These are phyloP conservation scores for Pseudomicrostroma phylloplanum DNA, from an alignment of 1,284 basidiomycete genomes.

Conservation along the genomic window DNA sequence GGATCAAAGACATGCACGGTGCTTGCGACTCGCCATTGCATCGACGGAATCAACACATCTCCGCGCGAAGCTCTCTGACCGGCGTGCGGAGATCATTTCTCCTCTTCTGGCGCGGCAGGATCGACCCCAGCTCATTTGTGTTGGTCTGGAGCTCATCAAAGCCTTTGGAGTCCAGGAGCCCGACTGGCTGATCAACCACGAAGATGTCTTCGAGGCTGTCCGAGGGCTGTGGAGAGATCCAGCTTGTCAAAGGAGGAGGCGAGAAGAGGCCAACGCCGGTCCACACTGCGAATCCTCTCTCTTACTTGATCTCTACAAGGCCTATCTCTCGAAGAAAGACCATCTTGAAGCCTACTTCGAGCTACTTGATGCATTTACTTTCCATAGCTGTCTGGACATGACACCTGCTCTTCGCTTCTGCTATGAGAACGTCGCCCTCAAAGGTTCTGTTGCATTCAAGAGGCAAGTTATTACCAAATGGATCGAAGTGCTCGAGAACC, in stretches of 20 bases:
- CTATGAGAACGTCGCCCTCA: constrained; percentile 71
- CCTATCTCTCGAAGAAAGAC: constrained; percentile 58
- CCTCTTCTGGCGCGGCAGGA: constrained; percentile 24
- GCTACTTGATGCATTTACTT: constrained; percentile 74
- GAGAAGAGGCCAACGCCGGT: constrained; percentile 28
- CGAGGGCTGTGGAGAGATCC: constrained; percentile 50
- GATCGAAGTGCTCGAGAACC: constrained; percentile 72
- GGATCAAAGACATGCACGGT: constrained; percentile 49
- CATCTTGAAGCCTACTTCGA: constrained; percentile 86
- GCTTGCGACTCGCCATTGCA: constrained; percentile 37
- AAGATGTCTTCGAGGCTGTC: constrained; percentile 45
- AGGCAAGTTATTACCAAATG: constrained; percentile 79
- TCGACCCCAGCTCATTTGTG: constrained; percentile 18
- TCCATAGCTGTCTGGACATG: constrained; percentile 74
- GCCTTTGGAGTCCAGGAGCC: constrained; percentile 68
- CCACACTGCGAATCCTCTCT: constrained; percentile 60
- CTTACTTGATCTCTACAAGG: constrained; percentile 61
- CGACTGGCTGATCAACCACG: constrained; percentile 61
- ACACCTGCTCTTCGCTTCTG: constrained; percentile 79
- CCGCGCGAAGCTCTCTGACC: constrained; percentile 28
- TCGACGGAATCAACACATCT: constrained; percentile 38
- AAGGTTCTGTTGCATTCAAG: constrained; percentile 61
- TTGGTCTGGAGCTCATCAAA: constrained; percentile 65
- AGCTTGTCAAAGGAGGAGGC: constrained; percentile 27
- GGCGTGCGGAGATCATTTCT: constrained; percentile 26